phyloP scores from a whole-genome alignment of 2,329 filamentous ascomycete species.

The Chalaropsis ovoidea region DNA sequence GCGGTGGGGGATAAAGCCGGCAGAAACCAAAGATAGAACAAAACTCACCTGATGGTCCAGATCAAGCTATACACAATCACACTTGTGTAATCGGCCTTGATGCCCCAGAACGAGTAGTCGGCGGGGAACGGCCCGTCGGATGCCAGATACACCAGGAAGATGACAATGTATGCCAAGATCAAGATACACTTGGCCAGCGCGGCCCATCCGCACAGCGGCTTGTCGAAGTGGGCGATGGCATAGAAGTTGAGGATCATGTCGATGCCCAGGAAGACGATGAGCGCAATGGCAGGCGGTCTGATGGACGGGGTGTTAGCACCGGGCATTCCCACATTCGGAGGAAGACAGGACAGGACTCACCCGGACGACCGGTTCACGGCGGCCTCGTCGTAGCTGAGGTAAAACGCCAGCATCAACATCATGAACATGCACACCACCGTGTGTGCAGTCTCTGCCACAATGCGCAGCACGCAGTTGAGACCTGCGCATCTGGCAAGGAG shows the following conservation, averaged over 20 bases:
- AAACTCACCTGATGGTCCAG: slow-evolving; percentile 33
- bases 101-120: slow-evolving; percentile 34
- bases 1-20: neutral
- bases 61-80: slow-evolving; percentile 34
- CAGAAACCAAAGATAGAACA: neutral
- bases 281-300: slow-evolving; percentile 31
- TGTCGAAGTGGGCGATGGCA: slow-evolving; percentile 31
- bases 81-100: slow-evolving; percentile 30
- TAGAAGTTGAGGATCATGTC: slow-evolving; percentile 34
- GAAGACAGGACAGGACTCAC: neutral
- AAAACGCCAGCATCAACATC: slow-evolving; percentile 32
- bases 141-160: slow-evolving; percentile 34
- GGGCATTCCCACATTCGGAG: neutral
- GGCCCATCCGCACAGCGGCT: slow-evolving; percentile 31
- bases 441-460: slow-evolving; percentile 31
- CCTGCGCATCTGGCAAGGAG: neutral
- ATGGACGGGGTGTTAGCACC: slow-evolving; percentile 9
- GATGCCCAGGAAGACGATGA: slow-evolving; percentile 31
- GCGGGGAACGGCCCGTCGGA: slow-evolving; percentile 33
- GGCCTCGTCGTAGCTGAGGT: slow-evolving; percentile 29
- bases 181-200: slow-evolving; percentile 31
- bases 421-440: slow-evolving; percentile 31
- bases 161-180: slow-evolving; percentile 32
- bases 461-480: slow-evolving; percentile 27
- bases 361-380: slow-evolving; percentile 25